Percentiles rank a stretch among this genome's conserved stretches.
These are phyloP conservation scores for Thalassiosira sp. DNA, from an alignment of 352 stramenopile species.

Conservation along the genomic window DNA sequence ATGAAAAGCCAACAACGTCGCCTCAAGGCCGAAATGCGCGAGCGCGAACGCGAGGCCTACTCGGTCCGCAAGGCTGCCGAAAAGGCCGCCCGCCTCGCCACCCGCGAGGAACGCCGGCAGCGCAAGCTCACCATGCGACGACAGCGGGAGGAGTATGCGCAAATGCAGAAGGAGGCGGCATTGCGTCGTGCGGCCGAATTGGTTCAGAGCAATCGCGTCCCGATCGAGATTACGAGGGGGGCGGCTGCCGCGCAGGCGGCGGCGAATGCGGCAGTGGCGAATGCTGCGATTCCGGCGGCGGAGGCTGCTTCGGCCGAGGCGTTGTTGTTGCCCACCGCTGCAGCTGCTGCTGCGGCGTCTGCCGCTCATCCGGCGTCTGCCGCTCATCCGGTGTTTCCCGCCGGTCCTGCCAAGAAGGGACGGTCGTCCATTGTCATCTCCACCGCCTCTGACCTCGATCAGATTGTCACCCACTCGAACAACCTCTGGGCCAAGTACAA, in stretches of 20 bases:
- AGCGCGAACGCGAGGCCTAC: slow-evolving; percentile 58
- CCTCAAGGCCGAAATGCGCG: slow-evolving; percentile 51
- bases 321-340: not conserved
- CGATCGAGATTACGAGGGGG: slow-evolving; percentile 71
- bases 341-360: not conserved
- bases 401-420: slow-evolving; percentile 41
- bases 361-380: no score
- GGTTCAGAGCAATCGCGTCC: slow-evolving; percentile 66
- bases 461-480: slow-evolving; percentile 77
- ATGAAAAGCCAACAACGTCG: slow-evolving; percentile 58
- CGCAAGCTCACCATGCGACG: slow-evolving; percentile 61
- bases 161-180: slow-evolving; percentile 75
- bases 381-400: not conserved
- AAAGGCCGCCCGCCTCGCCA: slow-evolving; percentile 50
- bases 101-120: slow-evolving; percentile 56
- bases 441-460: slow-evolving; percentile 68
- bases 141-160: slow-evolving; percentile 60
- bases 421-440: slow-evolving; percentile 76
- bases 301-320: not conserved
- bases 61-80: slow-evolving; percentile 58
- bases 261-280: slow-evolving; percentile 13
- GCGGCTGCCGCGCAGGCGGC: slow-evolving; percentile 6
- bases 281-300: slow-evolving; percentile 1
- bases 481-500: slow-evolving; percentile 82
- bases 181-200: slow-evolving; percentile 65